Percentiles rank a stretch among this genome's conserved stretches.
These are phyloP conservation scores for Backusella tuberculispora DNA, from an alignment of 192 early-diverging fungal genomes.

Conservation along the genomic window DNA sequence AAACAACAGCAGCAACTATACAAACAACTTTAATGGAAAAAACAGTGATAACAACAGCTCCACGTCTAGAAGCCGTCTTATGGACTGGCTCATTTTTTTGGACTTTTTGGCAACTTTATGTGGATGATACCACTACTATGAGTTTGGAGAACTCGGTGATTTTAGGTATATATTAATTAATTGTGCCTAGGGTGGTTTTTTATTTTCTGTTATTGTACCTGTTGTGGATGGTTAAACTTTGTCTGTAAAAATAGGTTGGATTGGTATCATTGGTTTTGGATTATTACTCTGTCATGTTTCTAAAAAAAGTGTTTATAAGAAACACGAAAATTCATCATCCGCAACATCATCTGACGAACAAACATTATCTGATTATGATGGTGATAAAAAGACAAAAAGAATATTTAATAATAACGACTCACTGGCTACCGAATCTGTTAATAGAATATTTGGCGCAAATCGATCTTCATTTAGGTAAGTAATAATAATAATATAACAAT, in stretches of 20 bases:
- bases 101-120: constrained; percentile 15
- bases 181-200: neutral
- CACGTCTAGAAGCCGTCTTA: constrained; percentile 16
- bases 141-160: constrained; percentile 12
- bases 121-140: neutral
- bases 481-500: neutral
- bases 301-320: neutral
- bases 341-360: constrained; percentile 28
- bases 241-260: neutral
- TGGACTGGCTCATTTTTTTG: constrained; percentile 22
- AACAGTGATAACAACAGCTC: neutral
- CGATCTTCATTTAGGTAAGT: constrained; percentile 27
- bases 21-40: neutral
- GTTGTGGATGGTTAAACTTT: neutral
- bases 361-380: neutral
- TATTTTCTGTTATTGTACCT: too few species aligned
- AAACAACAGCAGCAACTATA: neutral
- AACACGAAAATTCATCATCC: constrained; percentile 16
- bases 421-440: neutral
- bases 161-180: constrained; percentile 9
- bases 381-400: neutral
- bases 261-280: neutral
- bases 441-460: constrained; percentile 34
- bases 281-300: neutral
- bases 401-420: neutral